Percentiles rank a stretch among this genome's conserved stretches.
These are phyloP conservation scores for Penicillium thymicola DNA, from an alignment of 2,329 filamentous ascomycete genomes.

Conservation along the genomic window DNA sequence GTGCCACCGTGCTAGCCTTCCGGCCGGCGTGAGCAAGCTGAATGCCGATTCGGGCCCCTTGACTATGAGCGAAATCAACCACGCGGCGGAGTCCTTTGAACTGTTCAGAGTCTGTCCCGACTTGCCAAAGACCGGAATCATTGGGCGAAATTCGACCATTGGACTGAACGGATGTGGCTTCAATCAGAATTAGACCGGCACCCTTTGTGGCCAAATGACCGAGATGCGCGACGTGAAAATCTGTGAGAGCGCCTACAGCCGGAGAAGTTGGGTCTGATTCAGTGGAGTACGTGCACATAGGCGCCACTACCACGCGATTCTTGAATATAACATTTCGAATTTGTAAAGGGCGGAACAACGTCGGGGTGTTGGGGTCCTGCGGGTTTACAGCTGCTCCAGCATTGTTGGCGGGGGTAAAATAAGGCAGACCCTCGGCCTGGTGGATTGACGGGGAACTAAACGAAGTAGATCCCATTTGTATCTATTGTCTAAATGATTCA, in stretches of 20 bases:
- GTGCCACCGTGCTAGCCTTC: conserved; percentile 56
- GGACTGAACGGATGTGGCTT: conserved; percentile 71
- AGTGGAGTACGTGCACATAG: conserved; percentile 64
- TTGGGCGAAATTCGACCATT: conserved; percentile 76
- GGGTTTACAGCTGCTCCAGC: conserved; percentile 36
- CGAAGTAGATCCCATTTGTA: conserved; percentile 8
- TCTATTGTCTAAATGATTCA: not conserved
- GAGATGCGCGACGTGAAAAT: conserved; percentile 78
- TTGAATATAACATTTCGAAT: conserved; percentile 57
- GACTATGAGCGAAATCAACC: conserved; percentile 73
- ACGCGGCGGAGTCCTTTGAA: conserved; percentile 64
- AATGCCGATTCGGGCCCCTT: conserved; percentile 71
- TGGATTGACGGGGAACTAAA: conserved; percentile 10
- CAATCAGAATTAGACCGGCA: conserved; percentile 68
- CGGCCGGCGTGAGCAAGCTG: conserved; percentile 78
- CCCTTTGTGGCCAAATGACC: conserved; percentile 74
- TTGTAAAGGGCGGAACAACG: conserved; percentile 56
- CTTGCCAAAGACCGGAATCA: conserved; percentile 67
- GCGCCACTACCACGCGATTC: conserved; percentile 62
- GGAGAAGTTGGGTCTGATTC: conserved; percentile 43
- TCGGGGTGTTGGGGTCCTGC: conserved; percentile 43
- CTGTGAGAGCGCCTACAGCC: conserved; percentile 62
- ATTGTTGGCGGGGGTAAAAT: conserved; percentile 38
- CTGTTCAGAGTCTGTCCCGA: conserved; percentile 56
- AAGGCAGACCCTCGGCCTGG: conserved; percentile 32